phyloP scores from a whole-genome alignment of 1,139 yeast genomes.

The Pichia sp. region DNA sequence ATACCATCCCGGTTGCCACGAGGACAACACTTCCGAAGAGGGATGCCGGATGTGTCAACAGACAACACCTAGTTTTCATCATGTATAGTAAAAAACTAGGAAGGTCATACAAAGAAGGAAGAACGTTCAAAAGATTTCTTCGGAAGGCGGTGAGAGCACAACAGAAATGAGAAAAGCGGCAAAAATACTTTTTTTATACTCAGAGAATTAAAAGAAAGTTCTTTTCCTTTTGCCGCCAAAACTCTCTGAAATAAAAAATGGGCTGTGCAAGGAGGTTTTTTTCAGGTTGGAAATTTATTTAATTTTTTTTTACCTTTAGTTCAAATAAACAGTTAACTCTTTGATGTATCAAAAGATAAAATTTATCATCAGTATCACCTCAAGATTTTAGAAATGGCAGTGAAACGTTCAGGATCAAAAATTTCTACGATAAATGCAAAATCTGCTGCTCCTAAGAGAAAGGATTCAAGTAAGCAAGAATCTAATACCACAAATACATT shows the following conservation, averaged over 20 bases:
- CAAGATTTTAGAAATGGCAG: neutral
- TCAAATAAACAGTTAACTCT: too few species aligned
- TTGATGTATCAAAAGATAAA: too few species aligned
- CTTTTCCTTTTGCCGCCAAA: neutral
- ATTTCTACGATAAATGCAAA: neutral
- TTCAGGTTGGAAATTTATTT: conserved; percentile 1
- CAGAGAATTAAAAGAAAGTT: neutral
- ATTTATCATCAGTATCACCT: too few species aligned
- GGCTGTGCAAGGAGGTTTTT: conserved; percentile 13
- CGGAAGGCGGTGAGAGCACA: neutral
- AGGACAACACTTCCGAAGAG: conserved; percentile 37
- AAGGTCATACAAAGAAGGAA: conserved; percentile 32
- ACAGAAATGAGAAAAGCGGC: neutral
- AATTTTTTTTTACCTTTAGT: too few species aligned
- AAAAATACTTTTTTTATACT: conserved; percentile 4
- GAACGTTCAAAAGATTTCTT: conserved; percentile 14
- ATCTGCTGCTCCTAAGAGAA: conserved; percentile 4
- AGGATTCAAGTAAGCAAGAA: neutral
- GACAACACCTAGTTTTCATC: conserved; percentile 54
- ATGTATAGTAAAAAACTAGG: conserved; percentile 40
- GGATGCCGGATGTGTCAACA: conserved; percentile 39
- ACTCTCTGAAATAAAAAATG: neutral
- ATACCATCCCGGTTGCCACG: conserved; percentile 42
- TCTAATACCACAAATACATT: neutral
- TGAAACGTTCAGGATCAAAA: neutral